Base-by-base conservation (phyloP, 2,329 filamentous ascomycete species). In the Leptosphaerulina australis region DNA sequence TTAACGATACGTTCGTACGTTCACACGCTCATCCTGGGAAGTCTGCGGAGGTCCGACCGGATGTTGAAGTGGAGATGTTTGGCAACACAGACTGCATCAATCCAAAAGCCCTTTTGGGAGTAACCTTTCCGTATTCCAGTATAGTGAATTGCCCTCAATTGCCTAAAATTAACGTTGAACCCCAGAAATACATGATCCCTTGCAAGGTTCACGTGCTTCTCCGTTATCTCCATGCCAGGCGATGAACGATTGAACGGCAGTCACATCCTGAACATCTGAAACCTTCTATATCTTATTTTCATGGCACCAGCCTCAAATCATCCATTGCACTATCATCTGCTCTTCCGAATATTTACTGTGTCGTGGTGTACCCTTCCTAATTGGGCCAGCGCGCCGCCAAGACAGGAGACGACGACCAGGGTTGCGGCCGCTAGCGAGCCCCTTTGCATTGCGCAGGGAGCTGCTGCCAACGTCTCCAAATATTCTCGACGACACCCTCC, bases 401-500 rank as follows among this genome's bases (percentile, higher is more conserved):
- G 66, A 62, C 61, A 60, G 61, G 67, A 62, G 62, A 65, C 53
- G 43, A 55, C 64, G 60, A 64, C 68, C 64, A 55, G 66, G 67
- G 65, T 57, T 47, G 40, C 56, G 36, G 41, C 47, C 61, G 58
- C 63, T 71, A 71, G 68, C 67, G 70, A 73, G 67, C 70, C 70
- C 70, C 69, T 72, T 72, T 72, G 69, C 48, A 36, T 51, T 51
- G 70, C 67, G 64, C 64, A 63, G 65, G 62, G 63, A 69, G 66
- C 62, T 60, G 61, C 60, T 69, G 67, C 66, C 69, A 69, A 67
- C 68, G 67, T 69, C 70, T 66, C 62, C 61, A 70, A 73, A 73
- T 71, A 71, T 70, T 66, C 66, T 68, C 62, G 62, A 66, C 67
- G 55, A 68, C 69, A 66, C 37, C 58, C 60, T 62, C 61, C 63